Conservation (phyloP, 2,329 filamentous ascomycete species). For the Hymenoscyphus linearis region DNA sequence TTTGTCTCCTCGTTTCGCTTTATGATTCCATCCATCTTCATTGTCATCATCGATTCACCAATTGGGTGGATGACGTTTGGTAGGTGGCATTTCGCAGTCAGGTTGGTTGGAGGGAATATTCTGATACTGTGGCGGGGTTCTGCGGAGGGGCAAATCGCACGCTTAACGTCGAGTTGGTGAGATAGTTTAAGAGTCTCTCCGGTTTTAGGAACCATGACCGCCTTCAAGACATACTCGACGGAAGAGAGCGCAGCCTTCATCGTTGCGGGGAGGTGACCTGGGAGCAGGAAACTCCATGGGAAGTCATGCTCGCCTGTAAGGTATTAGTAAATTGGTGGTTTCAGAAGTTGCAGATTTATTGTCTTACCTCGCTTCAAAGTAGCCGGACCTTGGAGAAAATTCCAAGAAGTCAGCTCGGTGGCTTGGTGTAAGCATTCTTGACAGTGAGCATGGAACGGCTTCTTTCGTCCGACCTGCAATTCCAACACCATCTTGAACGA, state of each 20-base stretch:
- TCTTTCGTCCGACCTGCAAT: slow-evolving; percentile 70
- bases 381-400: slow-evolving; percentile 58
- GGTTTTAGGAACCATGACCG: slow-evolving; percentile 56
- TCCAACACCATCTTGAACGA: slow-evolving; percentile 68
- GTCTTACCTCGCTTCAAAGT: slow-evolving; percentile 45
- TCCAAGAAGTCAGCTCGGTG: slow-evolving; percentile 74
- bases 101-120: slow-evolving; percentile 93
- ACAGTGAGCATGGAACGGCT: slow-evolving; percentile 76
- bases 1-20: slow-evolving; percentile 62
- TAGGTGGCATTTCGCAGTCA: slow-evolving; percentile 79
- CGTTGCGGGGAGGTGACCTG: slow-evolving; percentile 78
- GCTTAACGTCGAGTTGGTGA: slow-evolving; percentile 68
- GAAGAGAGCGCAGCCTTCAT: slow-evolving; percentile 68
- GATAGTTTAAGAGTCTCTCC: slow-evolving; percentile 60
- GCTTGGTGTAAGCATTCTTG: slow-evolving; percentile 65
- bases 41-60: slow-evolving; percentile 70
- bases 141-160: slow-evolving; percentile 68
- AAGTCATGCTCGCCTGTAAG: slow-evolving; percentile 63
- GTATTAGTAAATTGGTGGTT: slow-evolving; percentile 11
- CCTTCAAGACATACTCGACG: slow-evolving; percentile 75
- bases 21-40: slow-evolving; percentile 82
- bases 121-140: slow-evolving; percentile 83
- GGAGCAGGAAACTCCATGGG: slow-evolving; percentile 83
- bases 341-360: not conserved
- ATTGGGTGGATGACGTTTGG: slow-evolving; percentile 81